Evolutionary conservation across 192 early-diverging fungal genomes (phyloP).

Genomic region (Podila minutissima): DNA sequence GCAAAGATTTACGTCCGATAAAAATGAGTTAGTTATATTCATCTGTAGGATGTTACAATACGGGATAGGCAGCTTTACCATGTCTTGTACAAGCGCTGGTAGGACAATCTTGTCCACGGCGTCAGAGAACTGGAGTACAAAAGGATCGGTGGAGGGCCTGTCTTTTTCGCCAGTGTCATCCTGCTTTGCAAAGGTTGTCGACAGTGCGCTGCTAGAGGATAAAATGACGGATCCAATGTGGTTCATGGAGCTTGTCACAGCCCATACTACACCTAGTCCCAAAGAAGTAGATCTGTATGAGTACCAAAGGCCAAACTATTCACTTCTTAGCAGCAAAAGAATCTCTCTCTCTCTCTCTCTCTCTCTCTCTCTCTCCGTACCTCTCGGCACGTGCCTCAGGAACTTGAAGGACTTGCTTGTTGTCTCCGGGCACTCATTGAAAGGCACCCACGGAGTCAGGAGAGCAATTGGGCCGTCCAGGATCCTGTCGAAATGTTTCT

Average conservation of each 20-base stretch:
- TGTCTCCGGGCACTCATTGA: slow-evolving; percentile 43
- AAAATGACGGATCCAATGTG: slow-evolving; percentile 41
- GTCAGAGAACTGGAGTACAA: slow-evolving; percentile 34
- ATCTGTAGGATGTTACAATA: no score
- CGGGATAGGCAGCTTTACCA: slow-evolving; percentile 9
- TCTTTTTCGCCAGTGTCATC: not conserved
- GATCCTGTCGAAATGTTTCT: slow-evolving; percentile 19
- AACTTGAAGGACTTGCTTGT: slow-evolving; percentile 48
- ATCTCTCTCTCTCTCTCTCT: no score
- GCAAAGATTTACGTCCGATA: not conserved
- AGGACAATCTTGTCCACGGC: slow-evolving; percentile 38
- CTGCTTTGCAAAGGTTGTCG: not conserved
- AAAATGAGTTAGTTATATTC: not conserved
- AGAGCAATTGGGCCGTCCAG: slow-evolving; percentile 26
- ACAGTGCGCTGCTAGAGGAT: slow-evolving; percentile 34
- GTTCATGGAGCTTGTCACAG: slow-evolving; percentile 46
- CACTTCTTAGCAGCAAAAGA: no score
- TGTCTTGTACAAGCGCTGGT: slow-evolving; percentile 41
- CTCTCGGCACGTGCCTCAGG: slow-evolving; percentile 37
- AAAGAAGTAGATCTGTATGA: not conserved
- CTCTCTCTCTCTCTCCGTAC: not conserved
- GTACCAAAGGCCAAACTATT: no score
- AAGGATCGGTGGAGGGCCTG: slow-evolving; percentile 23
- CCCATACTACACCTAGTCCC: slow-evolving; percentile 29
- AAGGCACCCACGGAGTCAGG: slow-evolving; percentile 47